phyloP scores from a whole-genome alignment of 2,329 filamentous ascomycete species.

The Graphiopsis chlorocephala region DNA sequence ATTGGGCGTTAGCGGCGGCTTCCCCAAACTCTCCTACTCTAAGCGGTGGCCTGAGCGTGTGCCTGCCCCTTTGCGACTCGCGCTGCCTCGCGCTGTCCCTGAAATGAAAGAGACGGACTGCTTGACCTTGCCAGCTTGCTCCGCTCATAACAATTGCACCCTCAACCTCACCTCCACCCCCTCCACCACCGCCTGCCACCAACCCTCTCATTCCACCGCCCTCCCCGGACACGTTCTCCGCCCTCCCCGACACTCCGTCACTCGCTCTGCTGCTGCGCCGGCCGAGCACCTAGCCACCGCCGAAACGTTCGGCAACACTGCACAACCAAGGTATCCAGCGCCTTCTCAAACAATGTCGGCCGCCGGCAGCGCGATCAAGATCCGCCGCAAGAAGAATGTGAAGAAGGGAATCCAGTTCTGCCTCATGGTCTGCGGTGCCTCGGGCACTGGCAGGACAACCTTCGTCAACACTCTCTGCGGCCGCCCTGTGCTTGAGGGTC shows the following conservation, averaged over 20 bases:
- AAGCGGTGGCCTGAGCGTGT: conserved; percentile 5
- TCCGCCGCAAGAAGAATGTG: conserved; percentile 99
- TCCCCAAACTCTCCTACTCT: neutral
- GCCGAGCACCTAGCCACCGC: conserved; percentile 1
- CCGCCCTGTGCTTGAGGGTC: conserved; percentile 84
- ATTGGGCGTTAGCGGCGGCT: conserved; percentile 1
- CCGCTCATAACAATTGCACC: neutral
- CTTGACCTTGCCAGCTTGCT: conserved; percentile 3
- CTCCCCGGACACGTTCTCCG: neutral
- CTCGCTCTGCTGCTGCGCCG: conserved; percentile 11
- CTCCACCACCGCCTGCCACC: neutral
- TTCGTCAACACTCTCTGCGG: conserved; percentile 99
- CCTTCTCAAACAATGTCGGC: conserved; percentile 29
- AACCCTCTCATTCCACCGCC: neutral
- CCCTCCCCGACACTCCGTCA: conserved; percentile 1
- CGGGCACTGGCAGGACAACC: conserved; percentile 95
- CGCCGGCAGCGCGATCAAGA: conserved; percentile 64
- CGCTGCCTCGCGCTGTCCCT: neutral
- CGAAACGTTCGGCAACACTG: neutral
- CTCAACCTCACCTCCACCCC: neutral
- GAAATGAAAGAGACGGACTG: conserved; percentile 1
- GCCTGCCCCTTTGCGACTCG: conserved; percentile 5
- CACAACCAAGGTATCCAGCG: conserved; percentile 8
- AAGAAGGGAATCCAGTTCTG: conserved; percentile 99
- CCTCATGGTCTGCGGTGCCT: conserved; percentile 99